Evolutionary conservation across 306 rosid genomes (phyloP).

Genomic region (Casuarina equisetifolia): DNA sequence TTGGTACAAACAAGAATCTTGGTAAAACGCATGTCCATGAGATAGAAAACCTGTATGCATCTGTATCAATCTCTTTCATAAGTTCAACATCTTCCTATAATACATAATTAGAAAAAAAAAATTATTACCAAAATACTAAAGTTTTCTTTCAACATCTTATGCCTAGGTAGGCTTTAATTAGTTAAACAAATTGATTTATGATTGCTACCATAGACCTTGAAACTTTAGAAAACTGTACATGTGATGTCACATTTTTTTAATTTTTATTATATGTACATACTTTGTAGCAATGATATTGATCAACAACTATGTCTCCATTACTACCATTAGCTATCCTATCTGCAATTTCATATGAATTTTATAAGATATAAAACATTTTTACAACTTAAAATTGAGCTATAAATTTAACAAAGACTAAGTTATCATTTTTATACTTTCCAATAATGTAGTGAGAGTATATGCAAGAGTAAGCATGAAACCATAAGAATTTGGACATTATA

Average conservation of each 20-base stretch:
- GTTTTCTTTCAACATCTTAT: neutral
- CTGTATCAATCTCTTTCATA: neutral
- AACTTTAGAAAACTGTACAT: no score
- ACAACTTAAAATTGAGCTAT: neutral
- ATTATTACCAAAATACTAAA: neutral
- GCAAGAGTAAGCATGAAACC: no score
- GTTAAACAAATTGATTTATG: neutral
- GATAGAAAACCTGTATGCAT: conserved; percentile 9
- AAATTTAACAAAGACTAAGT: neutral
- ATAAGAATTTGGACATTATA: no score
- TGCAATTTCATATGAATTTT: conserved; percentile 7
- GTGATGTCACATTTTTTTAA: neutral
- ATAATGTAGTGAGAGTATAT: no score
- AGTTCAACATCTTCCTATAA: neutral
- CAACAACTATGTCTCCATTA: conserved; percentile 43
- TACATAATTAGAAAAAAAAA: neutral
- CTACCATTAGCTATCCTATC: conserved; percentile 36
- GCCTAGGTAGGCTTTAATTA: neutral
- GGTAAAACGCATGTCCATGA: conserved; percentile 5
- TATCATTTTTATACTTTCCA: no score
- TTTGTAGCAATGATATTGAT: conserved; percentile 46
- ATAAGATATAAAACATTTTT: neutral
- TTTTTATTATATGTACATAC: conserved; percentile 15
- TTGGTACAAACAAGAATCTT: neutral
- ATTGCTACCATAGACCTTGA: no score